Conservation (phyloP, 371 early-diverging fungal species). For the Apophysomyces trapeziformis region DNA sequence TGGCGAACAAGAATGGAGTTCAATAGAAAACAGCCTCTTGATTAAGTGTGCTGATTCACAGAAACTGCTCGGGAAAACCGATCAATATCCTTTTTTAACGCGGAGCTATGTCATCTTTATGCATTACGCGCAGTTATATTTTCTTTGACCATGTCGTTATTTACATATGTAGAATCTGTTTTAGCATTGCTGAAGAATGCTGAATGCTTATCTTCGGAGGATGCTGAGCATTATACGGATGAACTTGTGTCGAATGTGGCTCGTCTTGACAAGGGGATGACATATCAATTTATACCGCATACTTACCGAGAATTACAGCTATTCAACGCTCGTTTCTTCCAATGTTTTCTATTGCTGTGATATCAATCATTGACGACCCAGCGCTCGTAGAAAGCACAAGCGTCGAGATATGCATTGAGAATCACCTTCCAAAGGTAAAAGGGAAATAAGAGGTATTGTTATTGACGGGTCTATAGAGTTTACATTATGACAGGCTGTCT, state of each 20-base stretch:
- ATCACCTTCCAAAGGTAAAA: slow-evolving; percentile 60
- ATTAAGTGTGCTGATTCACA: slow-evolving; percentile 75
- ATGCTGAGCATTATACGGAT: slow-evolving; percentile 53
- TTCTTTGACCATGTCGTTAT: slow-evolving; percentile 11
- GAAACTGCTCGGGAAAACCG: slow-evolving; percentile 57
- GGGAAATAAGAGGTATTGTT: neutral
- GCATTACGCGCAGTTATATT: neutral
- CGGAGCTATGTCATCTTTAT: neutral
- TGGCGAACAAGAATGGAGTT: slow-evolving; percentile 72
- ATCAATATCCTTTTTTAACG: slow-evolving; percentile 43
- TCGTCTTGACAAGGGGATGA: slow-evolving; percentile 47
- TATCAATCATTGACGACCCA: slow-evolving; percentile 61
- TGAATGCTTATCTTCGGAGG: slow-evolving; percentile 46
- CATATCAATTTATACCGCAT: neutral
- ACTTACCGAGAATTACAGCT: slow-evolving; percentile 32
- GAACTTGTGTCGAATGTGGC: slow-evolving; percentile 55
- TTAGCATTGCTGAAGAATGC: slow-evolving; percentile 63
- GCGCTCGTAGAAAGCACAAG: slow-evolving; percentile 63
- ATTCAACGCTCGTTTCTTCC: slow-evolving; percentile 59
- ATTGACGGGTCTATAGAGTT: slow-evolving; percentile 28
- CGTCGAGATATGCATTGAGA: slow-evolving; percentile 62
- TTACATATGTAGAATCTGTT: slow-evolving; percentile 63
- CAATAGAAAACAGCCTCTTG: slow-evolving; percentile 72
- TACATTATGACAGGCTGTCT: slow-evolving; percentile 55
- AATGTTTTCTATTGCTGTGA: slow-evolving; percentile 64